A percentile compares a stretch with the other conserved stretches of the same genome.
Evolutionary conservation across 441 rosid species (phyloP).

Genomic region (Raphanus hybrid): DNA sequence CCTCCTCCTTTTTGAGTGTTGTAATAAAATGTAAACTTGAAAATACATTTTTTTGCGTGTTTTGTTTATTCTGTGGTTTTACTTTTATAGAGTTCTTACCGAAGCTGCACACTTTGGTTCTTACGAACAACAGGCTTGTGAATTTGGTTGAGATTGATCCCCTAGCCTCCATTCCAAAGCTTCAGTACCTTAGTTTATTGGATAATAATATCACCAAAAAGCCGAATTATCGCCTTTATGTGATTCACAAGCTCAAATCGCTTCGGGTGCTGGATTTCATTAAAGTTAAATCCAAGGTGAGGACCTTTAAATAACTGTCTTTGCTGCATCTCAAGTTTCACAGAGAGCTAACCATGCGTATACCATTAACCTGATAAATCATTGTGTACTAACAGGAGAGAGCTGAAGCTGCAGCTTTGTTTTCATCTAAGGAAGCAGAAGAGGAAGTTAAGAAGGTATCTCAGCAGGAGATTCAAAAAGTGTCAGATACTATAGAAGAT

Average conservation of each 20-base stretch:
- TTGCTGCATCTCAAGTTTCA: no score
- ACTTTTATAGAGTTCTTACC: constrained; percentile 78
- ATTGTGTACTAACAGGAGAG: constrained; percentile 67
- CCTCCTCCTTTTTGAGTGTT: constrained; percentile 1
- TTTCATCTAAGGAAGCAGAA: constrained; percentile 89
- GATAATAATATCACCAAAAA: constrained; percentile 91
- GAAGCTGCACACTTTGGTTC: constrained; percentile 83
- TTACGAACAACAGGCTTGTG: constrained; percentile 95
- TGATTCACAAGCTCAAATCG: constrained; percentile 83
- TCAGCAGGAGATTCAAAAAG: constrained; percentile 63
- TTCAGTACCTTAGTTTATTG: constrained; percentile 87
- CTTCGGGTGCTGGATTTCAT: constrained; percentile 94
- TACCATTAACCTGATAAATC: background rate
- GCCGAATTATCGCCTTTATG: constrained; percentile 88
- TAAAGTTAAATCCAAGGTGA: constrained; percentile 91
- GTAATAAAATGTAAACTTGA: background rate
- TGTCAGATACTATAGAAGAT: constrained; percentile 59
- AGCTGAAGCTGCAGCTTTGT: constrained; percentile 77
- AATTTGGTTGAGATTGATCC: constrained; percentile 98
- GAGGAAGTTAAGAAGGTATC: constrained; percentile 79
- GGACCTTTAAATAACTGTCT: background rate
- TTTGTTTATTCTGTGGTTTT: background rate
- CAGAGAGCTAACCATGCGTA: no score
- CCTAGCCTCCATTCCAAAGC: constrained; percentile 80
- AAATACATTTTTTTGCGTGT: background rate